Evolutionary conservation across 2,329 filamentous ascomycete species (phyloP), one percentile per base, ranked within the genome.

Genomic region (Sporothrix luriei): DNA sequence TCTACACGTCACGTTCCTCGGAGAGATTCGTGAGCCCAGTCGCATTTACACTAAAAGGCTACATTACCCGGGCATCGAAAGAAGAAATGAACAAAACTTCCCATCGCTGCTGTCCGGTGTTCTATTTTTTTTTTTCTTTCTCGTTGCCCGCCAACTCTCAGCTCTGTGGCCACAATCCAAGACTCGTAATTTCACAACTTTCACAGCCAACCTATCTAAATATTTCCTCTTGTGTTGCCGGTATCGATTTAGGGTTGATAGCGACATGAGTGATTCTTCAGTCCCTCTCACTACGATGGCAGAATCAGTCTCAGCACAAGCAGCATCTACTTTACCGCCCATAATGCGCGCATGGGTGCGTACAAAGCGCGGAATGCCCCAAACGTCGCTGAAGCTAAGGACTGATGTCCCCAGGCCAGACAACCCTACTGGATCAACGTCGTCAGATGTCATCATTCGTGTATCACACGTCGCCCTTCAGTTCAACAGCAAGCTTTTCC

Each of bases 381-480:
- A 11, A 19, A 61, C n/a, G 9, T 13, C 57, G 7, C 64, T 71
- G 16, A 26, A 52, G 68, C 57, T 71, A 29, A 57, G n/a, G 10
- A n/a, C 19, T 14, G 43, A 43, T 33, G 7, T 70, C 11, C 55
- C 64, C 13, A 52, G 40, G 29, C 70, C 70, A 5, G 52, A 43
- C 54, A 33, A 40, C 6, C 70, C 70, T 40, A n/a, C 55, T 4
- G 68, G 64, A 10, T 49, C 43, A 7, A 21, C 48, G 6, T 71
- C 70, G 43, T 33, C 69, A 14, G 73, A 77, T 49, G 69, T 79
- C 62, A 74, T 79, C 59, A 66, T 79, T 68, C 75, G 72, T 61
- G 73, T 79, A 43, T 74, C 76, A 14, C 74, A 79, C 73, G 76
- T 77, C 4, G 73, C 78, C 38, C 75, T 79, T 49, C 79, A 80